These are phyloP conservation scores for Symbiodinium natans DNA, from an alignment of 73 alveolate genomes.

Conservation along the genomic window DNA sequence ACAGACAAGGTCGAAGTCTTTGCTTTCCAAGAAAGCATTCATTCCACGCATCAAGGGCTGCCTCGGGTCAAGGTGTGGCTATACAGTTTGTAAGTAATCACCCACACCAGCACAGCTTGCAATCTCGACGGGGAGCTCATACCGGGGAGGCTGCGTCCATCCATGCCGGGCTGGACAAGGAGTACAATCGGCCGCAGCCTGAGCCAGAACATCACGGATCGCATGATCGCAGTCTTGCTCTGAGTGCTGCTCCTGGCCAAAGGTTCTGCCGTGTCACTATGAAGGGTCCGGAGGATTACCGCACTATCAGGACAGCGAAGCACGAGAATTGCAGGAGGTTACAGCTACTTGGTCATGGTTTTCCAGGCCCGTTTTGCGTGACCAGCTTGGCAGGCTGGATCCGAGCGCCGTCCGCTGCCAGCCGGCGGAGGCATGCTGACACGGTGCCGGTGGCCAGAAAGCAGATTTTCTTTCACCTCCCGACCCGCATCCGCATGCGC, in stretches of 20 bases:
- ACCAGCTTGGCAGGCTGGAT: conserved; percentile 22
- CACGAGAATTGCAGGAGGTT: background rate
- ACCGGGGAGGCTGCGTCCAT: conserved; percentile 64
- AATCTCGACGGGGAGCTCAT: no score
- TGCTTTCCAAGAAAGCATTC: no score
- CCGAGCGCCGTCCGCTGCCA: conserved; percentile 76
- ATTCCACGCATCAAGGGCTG: no score
- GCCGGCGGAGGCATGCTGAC: conserved; percentile 35
- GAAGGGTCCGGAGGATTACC: conserved; percentile 88
- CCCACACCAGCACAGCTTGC: no score
- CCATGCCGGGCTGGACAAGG: conserved; percentile 58
- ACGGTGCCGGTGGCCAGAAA: no score
- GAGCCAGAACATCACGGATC: no score
- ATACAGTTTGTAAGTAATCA: no score
- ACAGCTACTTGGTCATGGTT: background rate
- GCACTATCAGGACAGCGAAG: conserved; percentile 36
- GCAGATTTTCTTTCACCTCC: no score
- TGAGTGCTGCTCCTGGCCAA: no score
- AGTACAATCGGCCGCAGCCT: conserved; percentile 15
- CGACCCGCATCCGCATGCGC: background rate
- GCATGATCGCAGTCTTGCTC: no score
- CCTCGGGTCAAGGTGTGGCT: no score
- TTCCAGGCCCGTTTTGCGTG: background rate
- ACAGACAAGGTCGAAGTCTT: no score
- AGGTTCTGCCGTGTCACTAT: conserved; percentile 92